Conservation (phyloP, 78 protist species). For the Anaeramoeba flamelloides region DNA sequence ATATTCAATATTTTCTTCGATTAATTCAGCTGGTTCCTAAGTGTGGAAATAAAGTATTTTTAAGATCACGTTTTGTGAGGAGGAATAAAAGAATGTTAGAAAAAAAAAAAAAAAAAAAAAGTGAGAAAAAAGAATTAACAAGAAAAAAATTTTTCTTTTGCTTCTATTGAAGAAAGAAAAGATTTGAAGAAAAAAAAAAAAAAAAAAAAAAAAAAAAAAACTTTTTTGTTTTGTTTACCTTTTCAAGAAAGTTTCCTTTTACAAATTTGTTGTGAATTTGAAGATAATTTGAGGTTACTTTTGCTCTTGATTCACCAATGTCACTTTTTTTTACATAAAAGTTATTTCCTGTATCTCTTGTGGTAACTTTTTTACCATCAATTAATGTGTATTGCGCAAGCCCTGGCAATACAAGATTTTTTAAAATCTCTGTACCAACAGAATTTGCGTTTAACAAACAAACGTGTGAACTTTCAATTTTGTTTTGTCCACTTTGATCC, state of each 20-base stretch:
- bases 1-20: not conserved
- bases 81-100: no score
- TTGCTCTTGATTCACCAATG: not conserved
- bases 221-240: no score
- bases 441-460: not conserved
- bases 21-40: not conserved
- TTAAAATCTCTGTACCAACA: not conserved
- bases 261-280: not conserved
- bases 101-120: no score
- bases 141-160: no score
- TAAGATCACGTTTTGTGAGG: no score
- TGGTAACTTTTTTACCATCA: not conserved
- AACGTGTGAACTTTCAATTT: not conserved
- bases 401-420: not conserved
- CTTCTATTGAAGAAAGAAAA: no score
- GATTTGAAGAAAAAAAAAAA: no score
- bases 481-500: not conserved
- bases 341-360: not conserved
- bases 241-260: not conserved
- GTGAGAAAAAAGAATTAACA: no score
- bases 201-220: no score
- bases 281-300: not conserved
- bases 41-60: no score
- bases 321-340: not conserved
- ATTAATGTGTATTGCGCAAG: not conserved